Evolutionary conservation across 768 basidiomycete species (phyloP).

Genomic region (Lactarius evosmus): DNA sequence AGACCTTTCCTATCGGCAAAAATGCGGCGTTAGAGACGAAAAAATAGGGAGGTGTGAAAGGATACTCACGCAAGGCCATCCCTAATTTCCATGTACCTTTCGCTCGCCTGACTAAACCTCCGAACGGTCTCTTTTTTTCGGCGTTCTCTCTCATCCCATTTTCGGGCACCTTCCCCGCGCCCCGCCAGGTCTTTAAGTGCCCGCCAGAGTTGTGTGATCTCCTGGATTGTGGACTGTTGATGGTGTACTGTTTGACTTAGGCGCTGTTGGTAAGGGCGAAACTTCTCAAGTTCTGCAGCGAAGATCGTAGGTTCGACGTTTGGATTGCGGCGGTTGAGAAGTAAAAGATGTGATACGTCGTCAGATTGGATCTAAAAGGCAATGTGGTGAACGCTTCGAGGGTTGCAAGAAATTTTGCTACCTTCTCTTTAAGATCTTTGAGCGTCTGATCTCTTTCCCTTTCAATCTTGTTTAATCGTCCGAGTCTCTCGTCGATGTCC

Average conservation of each 20-base stretch:
- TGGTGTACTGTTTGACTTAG: constrained; percentile 74
- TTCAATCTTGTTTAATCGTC: constrained; percentile 75
- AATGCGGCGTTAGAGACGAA: constrained; percentile 21
- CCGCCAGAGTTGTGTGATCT: constrained; percentile 73
- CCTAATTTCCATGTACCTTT: constrained; percentile 82
- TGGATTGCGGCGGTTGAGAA: constrained; percentile 84
- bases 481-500: constrained; percentile 77
- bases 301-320: constrained; percentile 86
- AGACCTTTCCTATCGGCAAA: constrained; percentile 66
- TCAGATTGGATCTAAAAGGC: constrained; percentile 78
- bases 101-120: constrained; percentile 71
- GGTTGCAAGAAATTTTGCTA: constrained; percentile 32
- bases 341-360: constrained; percentile 91
- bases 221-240: constrained; percentile 69
- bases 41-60: constrained; percentile 9
- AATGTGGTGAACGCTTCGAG: constrained; percentile 5
- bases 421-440: constrained; percentile 96
- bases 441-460: constrained; percentile 82
- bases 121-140: constrained; percentile 70
- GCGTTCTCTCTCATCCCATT: constrained; percentile 81
- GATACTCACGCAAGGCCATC: constrained; percentile 74
- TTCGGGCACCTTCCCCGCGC: constrained; percentile 70
- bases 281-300: constrained; percentile 93
- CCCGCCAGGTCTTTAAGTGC: constrained; percentile 68
- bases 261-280: constrained; percentile 85